These are phyloP conservation scores for Dalbergia oliveri DNA, from an alignment of 306 rosid species.

Conservation along the genomic window DNA sequence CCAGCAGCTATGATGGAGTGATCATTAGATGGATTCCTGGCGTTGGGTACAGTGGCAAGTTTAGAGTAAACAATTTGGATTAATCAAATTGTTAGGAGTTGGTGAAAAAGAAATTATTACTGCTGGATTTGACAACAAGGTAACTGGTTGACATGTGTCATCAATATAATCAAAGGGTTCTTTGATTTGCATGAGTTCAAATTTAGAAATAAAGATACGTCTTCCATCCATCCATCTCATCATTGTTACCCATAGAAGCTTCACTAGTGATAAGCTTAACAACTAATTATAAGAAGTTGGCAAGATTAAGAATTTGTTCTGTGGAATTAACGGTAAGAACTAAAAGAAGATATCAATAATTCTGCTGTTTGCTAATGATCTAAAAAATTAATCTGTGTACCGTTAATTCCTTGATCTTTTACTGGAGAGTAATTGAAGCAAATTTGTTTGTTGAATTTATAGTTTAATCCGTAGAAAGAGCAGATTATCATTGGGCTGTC, in stretches of 20 bases:
- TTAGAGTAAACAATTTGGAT: conserved; percentile 76
- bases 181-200: conserved; percentile 18
- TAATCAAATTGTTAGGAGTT: conserved; percentile 83
- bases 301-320: background rate
- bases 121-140: conserved; percentile 96
- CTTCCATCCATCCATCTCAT: background rate
- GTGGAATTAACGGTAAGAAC: background rate
- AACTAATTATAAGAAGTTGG: background rate
- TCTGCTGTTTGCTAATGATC: conserved; percentile 15
- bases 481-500: conserved; percentile 8
- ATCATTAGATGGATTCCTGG: conserved; percentile 90
- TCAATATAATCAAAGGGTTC: background rate
- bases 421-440: conserved; percentile 11
- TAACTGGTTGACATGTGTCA: conserved; percentile 44
- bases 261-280: background rate
- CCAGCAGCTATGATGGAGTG: conserved; percentile 94
- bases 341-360: background rate
- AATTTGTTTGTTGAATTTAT: conserved; percentile 16
- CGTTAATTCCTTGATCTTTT: conserved; percentile 13
- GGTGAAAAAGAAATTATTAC: conserved; percentile 73
- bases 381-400: conserved; percentile 2
- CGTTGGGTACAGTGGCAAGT: conserved; percentile 77
- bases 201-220: background rate
- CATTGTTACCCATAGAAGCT: conserved; percentile 20
- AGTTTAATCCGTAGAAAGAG: conserved; percentile 4